Conservation (phyloP, 1,139 yeast species). For the Magnusiomyces sp. region DNA sequence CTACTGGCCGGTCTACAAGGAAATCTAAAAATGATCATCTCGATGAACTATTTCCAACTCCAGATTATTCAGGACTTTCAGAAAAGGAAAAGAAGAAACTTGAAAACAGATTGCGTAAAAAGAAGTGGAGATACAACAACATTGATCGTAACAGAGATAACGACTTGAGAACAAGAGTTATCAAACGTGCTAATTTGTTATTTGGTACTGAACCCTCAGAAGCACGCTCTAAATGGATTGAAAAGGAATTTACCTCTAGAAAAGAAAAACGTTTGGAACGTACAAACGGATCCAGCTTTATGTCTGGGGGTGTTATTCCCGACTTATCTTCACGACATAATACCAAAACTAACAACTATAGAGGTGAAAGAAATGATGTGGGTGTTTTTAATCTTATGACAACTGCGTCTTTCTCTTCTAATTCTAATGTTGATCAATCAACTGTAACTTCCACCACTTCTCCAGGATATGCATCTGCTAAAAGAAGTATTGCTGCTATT, state of each 20-base stretch:
- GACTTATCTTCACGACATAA: background rate
- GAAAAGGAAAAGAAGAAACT: slow-evolving; percentile 46
- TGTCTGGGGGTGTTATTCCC: background rate
- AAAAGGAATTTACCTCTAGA: slow-evolving; percentile 59
- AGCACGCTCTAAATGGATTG: slow-evolving; percentile 65
- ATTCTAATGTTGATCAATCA: background rate
- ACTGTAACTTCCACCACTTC: background rate
- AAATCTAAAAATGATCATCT: background rate
- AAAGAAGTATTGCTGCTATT: background rate
- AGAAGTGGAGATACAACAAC: slow-evolving; percentile 84
- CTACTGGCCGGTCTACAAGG: no score
- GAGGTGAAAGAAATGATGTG: background rate
- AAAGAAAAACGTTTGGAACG: slow-evolving; percentile 47
- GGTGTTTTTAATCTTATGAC: background rate
- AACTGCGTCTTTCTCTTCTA: background rate
- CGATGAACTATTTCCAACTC: background rate
- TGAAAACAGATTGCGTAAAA: slow-evolving; percentile 79
- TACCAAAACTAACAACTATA: background rate
- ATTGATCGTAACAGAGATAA: slow-evolving; percentile 77
- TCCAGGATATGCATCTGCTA: background rate
- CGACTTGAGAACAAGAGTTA: slow-evolving; percentile 71
- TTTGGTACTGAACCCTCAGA: slow-evolving; percentile 56
- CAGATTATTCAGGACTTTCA: background rate
- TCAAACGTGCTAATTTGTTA: slow-evolving; percentile 56
- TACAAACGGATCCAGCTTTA: background rate